Evolutionary conservation across 495 filamentous ascomycete genomes (phyloP).

Genomic region (Neurospora africana): DNA sequence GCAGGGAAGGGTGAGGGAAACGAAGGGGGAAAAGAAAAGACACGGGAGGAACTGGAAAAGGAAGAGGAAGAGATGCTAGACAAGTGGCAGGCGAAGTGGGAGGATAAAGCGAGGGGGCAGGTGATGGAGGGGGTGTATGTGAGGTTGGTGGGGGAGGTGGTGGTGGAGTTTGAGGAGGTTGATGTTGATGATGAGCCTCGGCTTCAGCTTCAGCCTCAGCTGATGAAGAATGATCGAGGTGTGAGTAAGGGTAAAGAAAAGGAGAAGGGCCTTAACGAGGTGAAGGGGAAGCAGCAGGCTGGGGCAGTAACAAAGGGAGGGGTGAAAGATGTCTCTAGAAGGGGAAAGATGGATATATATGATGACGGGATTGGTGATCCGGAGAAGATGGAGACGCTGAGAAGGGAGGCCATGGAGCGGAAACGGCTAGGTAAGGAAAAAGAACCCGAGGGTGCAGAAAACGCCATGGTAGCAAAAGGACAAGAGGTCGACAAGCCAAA

Average conservation of each 20-base stretch:
- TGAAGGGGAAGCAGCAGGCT: neutral
- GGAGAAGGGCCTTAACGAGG: neutral
- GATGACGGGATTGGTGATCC: neutral
- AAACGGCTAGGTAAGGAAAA: neutral
- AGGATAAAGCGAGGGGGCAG: neutral
- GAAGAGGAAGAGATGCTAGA: neutral
- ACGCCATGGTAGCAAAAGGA: neutral
- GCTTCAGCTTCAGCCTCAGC: neutral
- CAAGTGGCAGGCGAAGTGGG: neutral
- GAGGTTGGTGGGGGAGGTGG: neutral
- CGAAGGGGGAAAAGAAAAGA: neutral
- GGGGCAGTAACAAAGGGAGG: neutral
- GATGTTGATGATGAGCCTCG: neutral
- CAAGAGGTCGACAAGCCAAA: neutral
- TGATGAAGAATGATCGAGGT: neutral
- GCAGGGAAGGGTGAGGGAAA: neutral
- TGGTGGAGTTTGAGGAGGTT: neutral
- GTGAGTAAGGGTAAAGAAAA: neutral
- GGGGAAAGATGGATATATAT: neutral
- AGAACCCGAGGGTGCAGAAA: neutral
- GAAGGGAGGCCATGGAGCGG: neutral
- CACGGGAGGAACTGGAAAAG: rapidly evolving
- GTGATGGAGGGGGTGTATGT: neutral
- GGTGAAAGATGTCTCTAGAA: neutral
- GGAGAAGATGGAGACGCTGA: neutral